These are phyloP conservation scores for Annona squamosa DNA, from an alignment of 164 flowering plant genomes.

Conservation along the genomic window DNA sequence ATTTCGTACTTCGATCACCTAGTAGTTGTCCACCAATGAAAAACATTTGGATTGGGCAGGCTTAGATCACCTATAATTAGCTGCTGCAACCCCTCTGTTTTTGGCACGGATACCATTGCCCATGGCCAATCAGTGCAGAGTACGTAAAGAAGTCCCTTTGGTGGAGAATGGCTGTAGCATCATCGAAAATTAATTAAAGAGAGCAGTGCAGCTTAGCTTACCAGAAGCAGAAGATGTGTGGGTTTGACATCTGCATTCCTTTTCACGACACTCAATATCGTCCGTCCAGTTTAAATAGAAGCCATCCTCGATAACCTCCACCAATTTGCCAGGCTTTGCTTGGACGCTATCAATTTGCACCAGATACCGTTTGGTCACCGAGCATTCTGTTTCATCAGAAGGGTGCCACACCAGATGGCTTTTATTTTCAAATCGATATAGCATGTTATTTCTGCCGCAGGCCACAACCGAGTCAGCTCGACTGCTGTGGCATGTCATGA, in stretches of 20 bases:
- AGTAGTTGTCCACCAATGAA: no score
- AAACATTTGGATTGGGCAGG: no score
- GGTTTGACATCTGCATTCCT: neutral
- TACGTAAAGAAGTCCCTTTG: neutral
- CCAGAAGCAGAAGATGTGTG: neutral
- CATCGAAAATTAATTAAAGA: neutral
- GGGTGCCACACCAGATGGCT: no score
- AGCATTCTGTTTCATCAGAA: neutral
- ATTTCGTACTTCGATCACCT: no score
- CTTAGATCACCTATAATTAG: no score
- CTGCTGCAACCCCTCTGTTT: no score
- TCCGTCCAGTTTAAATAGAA: neutral
- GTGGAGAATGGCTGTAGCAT: neutral
- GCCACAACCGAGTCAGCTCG: neutral
- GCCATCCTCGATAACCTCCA: neutral
- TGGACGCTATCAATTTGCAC: neutral
- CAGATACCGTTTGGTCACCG: neutral
- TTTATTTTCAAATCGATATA: no score
- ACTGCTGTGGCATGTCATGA: neutral
- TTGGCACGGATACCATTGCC: neutral
- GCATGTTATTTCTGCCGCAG: neutral
- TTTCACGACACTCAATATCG: neutral
- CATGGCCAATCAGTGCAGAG: neutral
- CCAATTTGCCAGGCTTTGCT: neutral
- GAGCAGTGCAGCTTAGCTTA: neutral